A percentile compares a stretch with the other conserved stretches of the same genome.
These are phyloP conservation scores for Gryganskiella cystojenkinii DNA, from an alignment of 192 early-diverging fungal species.

Conservation along the genomic window DNA sequence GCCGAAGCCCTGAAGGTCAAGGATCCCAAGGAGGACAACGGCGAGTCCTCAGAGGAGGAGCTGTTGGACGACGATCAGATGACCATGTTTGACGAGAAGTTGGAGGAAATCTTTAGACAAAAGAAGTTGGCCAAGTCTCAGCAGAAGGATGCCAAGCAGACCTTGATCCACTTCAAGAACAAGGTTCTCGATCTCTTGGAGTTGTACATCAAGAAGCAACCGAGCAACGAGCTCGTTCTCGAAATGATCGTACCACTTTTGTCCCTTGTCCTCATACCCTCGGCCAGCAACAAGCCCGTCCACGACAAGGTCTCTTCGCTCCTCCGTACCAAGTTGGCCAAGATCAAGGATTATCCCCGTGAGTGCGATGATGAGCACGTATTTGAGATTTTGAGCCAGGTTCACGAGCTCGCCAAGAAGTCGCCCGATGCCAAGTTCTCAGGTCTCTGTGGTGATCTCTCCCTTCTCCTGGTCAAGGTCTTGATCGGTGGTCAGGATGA, in stretches of 20 bases:
- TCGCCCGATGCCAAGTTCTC: slow-evolving; percentile 64
- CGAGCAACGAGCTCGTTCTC: slow-evolving; percentile 76
- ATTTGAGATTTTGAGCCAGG: slow-evolving; percentile 65
- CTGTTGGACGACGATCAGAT: slow-evolving; percentile 87
- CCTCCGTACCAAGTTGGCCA: slow-evolving; percentile 70
- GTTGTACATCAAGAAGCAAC: slow-evolving; percentile 76
- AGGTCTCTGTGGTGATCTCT: slow-evolving; percentile 63
- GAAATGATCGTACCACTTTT: slow-evolving; percentile 77
- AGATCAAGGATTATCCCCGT: slow-evolving; percentile 70
- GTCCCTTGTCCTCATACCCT: slow-evolving; percentile 65
- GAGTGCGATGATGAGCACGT: slow-evolving; percentile 64
- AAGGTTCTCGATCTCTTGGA: slow-evolving; percentile 87
- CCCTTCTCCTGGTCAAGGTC: slow-evolving; percentile 68
- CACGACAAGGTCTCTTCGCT: slow-evolving; percentile 75
- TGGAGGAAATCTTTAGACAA: slow-evolving; percentile 92
- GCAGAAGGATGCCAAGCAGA: slow-evolving; percentile 85
- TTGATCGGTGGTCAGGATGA: slow-evolving; percentile 63
- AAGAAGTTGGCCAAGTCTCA: slow-evolving; percentile 82
- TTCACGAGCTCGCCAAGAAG: slow-evolving; percentile 82
- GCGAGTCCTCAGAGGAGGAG: slow-evolving; percentile 62
- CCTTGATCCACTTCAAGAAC: slow-evolving; percentile 90
- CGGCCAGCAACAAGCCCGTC: slow-evolving; percentile 70
- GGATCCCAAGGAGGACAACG: slow-evolving; percentile 66
- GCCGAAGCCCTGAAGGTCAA: slow-evolving; percentile 74
- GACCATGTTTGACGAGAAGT: slow-evolving; percentile 91